Base-by-base conservation (phyloP, 2,329 filamentous ascomycete genomes). In the Phaeomoniella chlamydospora region DNA sequence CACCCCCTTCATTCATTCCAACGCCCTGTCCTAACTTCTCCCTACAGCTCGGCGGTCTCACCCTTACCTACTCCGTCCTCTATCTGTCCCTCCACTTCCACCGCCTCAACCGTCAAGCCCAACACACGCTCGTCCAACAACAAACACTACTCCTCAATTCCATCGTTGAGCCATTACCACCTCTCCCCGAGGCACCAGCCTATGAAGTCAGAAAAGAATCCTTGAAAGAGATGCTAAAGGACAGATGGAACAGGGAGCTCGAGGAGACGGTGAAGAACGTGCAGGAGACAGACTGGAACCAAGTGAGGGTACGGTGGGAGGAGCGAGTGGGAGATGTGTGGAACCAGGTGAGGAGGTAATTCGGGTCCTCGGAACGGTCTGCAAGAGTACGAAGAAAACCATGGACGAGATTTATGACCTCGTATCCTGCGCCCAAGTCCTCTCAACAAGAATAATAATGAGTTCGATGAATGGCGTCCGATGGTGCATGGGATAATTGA, bases 171-270 rank as follows among this genome's bases (percentile, higher is more conserved):
- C 55, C 30, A 49, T 49, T 9, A 52, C 56, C 16, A 39, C 49
- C 34, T 49, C 56, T 34, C 49, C 55, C 35, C 4, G 46, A 40
- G 13, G 45, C 29, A 33, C 45, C 40, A 14, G 41, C 43, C 13
- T 52, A 52, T 38, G 43, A 48, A 33, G 57, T 68, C 35, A 62
- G 71, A 45, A 63, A 69, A 42, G 65, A 68, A 17, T 65, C 67
- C 33, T 60, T 81, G 34, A 52, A 75, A 37, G 80, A 86, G 51
- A 63, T 72, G 22, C 67, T 77, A 47, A 88, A 88, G 62, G 77
- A 82, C 49, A 65, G 72, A 41, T 88, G 82, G 82, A 88, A 90
- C 55, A 57, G 68, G 35, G 81, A 88, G 56, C 57, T 88, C 22
- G 70, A 79, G 53, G 65, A 66, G 41, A 67, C 77, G 35, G 77